Conservation (phyloP, 2,329 filamentous ascomycete species). For the Stagonosporopsis tanaceti region DNA sequence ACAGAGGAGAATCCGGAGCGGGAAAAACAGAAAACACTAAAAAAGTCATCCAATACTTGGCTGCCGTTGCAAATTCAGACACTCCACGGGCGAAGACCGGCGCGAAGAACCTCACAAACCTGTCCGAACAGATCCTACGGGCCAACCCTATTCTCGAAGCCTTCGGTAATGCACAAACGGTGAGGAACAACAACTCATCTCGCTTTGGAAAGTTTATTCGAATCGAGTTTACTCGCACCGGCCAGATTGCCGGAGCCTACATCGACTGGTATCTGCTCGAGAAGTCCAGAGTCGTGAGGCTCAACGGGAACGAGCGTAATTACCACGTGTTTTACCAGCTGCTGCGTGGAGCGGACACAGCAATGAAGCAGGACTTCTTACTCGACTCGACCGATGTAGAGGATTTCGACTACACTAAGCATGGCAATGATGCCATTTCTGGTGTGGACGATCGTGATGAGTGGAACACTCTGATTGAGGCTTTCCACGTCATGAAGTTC, state of each 20-base stretch:
- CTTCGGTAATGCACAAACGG: conserved; percentile 97
- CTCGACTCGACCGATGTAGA: conserved; percentile 78
- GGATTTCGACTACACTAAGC: conserved; percentile 89
- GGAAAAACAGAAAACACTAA: conserved; percentile 99
- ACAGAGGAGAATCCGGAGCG: conserved; percentile 87
- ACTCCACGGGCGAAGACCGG: conserved; percentile 67
- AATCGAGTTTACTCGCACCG: conserved; percentile 88
- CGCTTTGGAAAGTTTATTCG: conserved; percentile 98
- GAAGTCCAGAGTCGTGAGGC: conserved; percentile 93
- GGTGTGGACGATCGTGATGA: conserved; percentile 91
- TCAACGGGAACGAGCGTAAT: conserved; percentile 88
- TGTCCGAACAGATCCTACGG: conserved; percentile 94
- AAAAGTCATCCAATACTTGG: conserved; percentile 98
- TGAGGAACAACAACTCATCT: conserved; percentile 97
- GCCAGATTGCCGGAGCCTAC: conserved; percentile 92
- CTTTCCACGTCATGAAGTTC: conserved; percentile 94
- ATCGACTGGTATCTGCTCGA: conserved; percentile 99
- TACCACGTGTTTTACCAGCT: conserved; percentile 99
- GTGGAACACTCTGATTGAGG: conserved; percentile 89
- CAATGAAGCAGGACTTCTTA: conserved; percentile 78
- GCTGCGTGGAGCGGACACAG: conserved; percentile 78
- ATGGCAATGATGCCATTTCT: conserved; percentile 88
- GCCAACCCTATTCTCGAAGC: conserved; percentile 98
- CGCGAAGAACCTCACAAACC: conserved; percentile 76
- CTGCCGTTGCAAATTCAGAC: conserved; percentile 89